Evolutionary conservation across 768 basidiomycete genomes (phyloP).

Genomic region (Tricholoma sp.): DNA sequence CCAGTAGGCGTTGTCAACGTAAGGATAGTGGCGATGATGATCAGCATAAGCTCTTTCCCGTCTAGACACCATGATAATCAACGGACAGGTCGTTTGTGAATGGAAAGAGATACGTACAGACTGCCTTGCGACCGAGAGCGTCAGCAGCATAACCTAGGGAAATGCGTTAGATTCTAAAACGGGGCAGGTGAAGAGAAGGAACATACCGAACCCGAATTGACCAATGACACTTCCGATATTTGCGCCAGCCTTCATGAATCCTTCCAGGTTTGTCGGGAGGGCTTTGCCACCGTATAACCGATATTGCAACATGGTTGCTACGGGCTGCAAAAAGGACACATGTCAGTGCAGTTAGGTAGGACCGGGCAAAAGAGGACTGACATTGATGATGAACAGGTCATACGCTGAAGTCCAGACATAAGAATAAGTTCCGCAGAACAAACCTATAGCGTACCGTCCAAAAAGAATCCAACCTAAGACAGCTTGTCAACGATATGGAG

Average conservation of each 20-base stretch:
- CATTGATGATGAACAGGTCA: constrained; percentile 69
- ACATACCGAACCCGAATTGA: constrained; percentile 55
- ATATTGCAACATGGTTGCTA: constrained; percentile 63
- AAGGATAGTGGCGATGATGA: constrained; percentile 73
- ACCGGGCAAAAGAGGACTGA: constrained; percentile 20
- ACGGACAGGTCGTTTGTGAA: not conserved
- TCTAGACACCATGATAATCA: constrained; percentile 30
- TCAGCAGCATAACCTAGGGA: constrained; percentile 53
- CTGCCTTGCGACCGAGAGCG: constrained; percentile 60
- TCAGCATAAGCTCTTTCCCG: constrained; percentile 76
- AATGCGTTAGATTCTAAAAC: not conserved
- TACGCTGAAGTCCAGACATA: constrained; percentile 46
- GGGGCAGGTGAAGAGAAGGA: not conserved
- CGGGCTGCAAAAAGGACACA: constrained; percentile 39
- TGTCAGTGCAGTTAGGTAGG: not conserved
- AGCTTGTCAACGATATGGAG: not conserved
- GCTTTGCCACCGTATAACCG: constrained; percentile 48
- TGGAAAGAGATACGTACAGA: constrained; percentile 36
- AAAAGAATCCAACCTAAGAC: constrained; percentile 60
- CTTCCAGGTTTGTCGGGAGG: constrained; percentile 52
- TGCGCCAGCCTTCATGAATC: constrained; percentile 58
- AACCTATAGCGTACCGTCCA: constrained; percentile 47
- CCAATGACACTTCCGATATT: constrained; percentile 73
- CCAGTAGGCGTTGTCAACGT: constrained; percentile 63
- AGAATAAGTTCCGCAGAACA: not conserved